Evolutionary conservation across 164 flowering plant species (phyloP).

Genomic region (Stephania yunnanensis): DNA sequence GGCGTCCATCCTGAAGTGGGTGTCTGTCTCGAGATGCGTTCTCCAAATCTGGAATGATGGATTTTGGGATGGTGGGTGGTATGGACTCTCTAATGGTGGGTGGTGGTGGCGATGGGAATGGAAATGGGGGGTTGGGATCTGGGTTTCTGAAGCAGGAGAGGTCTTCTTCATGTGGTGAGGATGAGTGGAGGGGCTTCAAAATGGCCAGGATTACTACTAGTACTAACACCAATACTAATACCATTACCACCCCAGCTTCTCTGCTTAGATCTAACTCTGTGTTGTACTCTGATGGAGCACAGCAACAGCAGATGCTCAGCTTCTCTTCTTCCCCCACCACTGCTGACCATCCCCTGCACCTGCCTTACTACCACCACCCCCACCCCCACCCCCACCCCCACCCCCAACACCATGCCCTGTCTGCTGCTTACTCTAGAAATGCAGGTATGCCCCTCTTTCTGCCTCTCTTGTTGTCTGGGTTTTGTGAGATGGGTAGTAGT

Average conservation of each 20-base stretch:
- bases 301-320: slow-evolving; percentile 53
- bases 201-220: slow-evolving; percentile 34
- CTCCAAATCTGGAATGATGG: slow-evolving; percentile 33
- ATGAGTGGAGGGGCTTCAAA: slow-evolving; percentile 56
- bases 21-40: slow-evolving; percentile 6
- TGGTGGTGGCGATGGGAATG: slow-evolving; percentile 36
- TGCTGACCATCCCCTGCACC: slow-evolving; percentile 13
- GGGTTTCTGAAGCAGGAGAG: slow-evolving; percentile 38
- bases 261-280: slow-evolving; percentile 40
- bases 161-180: slow-evolving; percentile 32
- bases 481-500: slow-evolving; percentile 4
- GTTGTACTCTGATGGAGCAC: slow-evolving; percentile 32
- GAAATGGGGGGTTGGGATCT: slow-evolving; percentile 53
- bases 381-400: slow-evolving; percentile 21
- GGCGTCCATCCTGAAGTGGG: not conserved
- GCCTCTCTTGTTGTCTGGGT: not conserved
- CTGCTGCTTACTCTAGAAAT: slow-evolving; percentile 29
- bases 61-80: slow-evolving; percentile 51
- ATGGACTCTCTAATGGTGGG: slow-evolving; percentile 36
- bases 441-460: slow-evolving; percentile 36
- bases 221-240: slow-evolving; percentile 22
- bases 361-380: slow-evolving; percentile 35
- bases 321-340: slow-evolving; percentile 52
- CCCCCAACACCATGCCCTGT: too few species aligned
- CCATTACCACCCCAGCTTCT: slow-evolving; percentile 17